Percentiles rank a stretch among this genome's conserved stretches.
Evolutionary conservation across 306 rosid genomes (phyloP).

Genomic region (Corylus americana): DNA sequence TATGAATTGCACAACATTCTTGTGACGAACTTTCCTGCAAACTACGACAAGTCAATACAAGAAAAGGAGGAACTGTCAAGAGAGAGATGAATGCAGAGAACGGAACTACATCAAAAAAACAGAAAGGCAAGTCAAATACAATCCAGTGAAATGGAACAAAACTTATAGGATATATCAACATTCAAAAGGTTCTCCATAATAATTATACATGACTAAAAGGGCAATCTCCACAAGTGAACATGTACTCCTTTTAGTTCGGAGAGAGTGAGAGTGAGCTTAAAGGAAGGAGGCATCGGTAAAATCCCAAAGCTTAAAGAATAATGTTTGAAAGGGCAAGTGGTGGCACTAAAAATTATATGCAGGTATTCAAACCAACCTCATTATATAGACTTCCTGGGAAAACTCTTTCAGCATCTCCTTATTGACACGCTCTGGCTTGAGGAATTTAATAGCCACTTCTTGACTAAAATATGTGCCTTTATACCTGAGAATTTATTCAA

Average conservation of each 20-base stretch:
- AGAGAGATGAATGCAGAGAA: background rate
- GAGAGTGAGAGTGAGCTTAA: background rate
- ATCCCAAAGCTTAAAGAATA: constrained; percentile 1
- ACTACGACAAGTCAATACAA: constrained; percentile 25
- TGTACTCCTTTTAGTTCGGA: constrained; percentile 12
- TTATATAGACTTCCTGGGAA: constrained; percentile 95
- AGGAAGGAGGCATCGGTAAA: background rate
- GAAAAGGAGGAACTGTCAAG: constrained; percentile 23
- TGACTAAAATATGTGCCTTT: constrained; percentile 93
- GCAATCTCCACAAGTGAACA: constrained; percentile 13
- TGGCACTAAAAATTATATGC: constrained; percentile 18
- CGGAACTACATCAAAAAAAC: constrained; percentile 6
- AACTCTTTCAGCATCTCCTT: constrained; percentile 89
- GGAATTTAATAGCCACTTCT: constrained; percentile 95
- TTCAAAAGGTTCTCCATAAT: background rate
- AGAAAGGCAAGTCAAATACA: background rate
- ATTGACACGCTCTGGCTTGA: constrained; percentile 78
- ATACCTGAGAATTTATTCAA: constrained; percentile 55
- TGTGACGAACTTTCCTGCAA: constrained; percentile 95
- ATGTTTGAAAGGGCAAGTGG: constrained; percentile 21
- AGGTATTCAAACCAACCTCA: constrained; percentile 69
- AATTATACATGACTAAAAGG: constrained; percentile 8
- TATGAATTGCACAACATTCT: constrained; percentile 97
- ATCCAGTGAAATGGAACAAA: background rate
- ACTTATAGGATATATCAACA: background rate